Percentiles rank a stretch among this genome's conserved stretches.
Evolutionary conservation across 108 stramenopile species (phyloP).

Genomic region (Skeletonema tropicum): DNA sequence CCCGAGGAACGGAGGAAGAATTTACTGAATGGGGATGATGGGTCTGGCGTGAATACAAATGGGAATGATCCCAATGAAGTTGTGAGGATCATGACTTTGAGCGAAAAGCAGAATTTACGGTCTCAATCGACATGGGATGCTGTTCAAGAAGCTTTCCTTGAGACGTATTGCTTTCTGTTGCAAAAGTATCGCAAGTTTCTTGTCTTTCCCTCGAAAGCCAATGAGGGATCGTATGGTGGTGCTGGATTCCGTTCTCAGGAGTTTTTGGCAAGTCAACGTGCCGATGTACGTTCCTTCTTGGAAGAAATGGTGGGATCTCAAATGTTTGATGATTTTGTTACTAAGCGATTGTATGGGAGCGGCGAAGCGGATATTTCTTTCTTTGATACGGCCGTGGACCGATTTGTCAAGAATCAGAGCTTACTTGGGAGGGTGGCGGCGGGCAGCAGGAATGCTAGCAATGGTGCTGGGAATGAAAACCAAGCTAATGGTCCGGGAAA

Average conservation of each 20-base stretch:
- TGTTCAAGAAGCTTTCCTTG: slow-evolving; percentile 88
- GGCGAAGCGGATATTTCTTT: slow-evolving; percentile 71
- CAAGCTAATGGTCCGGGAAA: background rate
- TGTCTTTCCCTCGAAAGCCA: slow-evolving; percentile 31
- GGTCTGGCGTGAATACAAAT: slow-evolving; percentile 32
- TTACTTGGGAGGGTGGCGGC: slow-evolving; percentile 55
- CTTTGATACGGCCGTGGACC: slow-evolving; percentile 81
- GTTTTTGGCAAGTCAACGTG: slow-evolving; percentile 66
- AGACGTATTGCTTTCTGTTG: slow-evolving; percentile 83
- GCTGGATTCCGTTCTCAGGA: slow-evolving; percentile 49
- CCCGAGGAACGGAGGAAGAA: slow-evolving; percentile 59
- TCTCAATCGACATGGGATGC: slow-evolving; percentile 86
- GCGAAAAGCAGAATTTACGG: slow-evolving; percentile 54
- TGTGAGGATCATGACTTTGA: slow-evolving; percentile 54
- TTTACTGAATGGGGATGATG: slow-evolving; percentile 35
- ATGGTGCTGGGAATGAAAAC: background rate
- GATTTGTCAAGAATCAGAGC: slow-evolving; percentile 75
- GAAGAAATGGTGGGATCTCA: slow-evolving; percentile 76
- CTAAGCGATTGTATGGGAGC: slow-evolving; percentile 81
- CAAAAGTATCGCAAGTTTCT: slow-evolving; percentile 86
- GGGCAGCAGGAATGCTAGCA: background rate
- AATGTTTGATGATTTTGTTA: slow-evolving; percentile 90
- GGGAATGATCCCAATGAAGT: slow-evolving; percentile 54
- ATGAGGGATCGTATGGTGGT: slow-evolving; percentile 30
- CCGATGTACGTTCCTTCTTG: slow-evolving; percentile 71